Percentiles rank a stretch among this genome's conserved stretches.
Conservation (phyloP, 805 yeast genomes). For the Candida qinlingensis region DNA sequence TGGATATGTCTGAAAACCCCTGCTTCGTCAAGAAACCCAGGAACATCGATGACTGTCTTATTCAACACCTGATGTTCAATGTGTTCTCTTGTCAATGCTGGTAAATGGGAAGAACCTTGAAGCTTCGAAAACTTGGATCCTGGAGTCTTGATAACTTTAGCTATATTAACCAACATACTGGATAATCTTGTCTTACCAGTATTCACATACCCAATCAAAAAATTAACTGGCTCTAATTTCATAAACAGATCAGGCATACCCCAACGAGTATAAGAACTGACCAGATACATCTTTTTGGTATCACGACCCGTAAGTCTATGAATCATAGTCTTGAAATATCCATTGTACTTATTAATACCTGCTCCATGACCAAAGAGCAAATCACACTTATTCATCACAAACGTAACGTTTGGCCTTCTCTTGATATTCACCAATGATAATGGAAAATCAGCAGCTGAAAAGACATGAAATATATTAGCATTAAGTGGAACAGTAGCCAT, state of each 20-base stretch:
- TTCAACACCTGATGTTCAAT: constrained; percentile 34
- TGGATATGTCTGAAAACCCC: constrained; percentile 26
- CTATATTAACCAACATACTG: constrained; percentile 36
- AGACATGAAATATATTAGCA: constrained; percentile 51
- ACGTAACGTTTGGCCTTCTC: constrained; percentile 23
- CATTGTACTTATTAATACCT: constrained; percentile 27
- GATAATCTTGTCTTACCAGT: constrained; percentile 65
- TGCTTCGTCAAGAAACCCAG: constrained; percentile 30
- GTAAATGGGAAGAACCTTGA: constrained; percentile 42
- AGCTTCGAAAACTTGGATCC: constrained; percentile 14
- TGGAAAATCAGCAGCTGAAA: constrained; percentile 73
- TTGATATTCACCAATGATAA: constrained; percentile 27
- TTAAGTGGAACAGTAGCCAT: constrained; percentile 33
- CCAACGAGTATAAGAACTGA: constrained; percentile 53
- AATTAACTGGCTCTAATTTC: constrained; percentile 34
- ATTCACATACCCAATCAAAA: constrained; percentile 62
- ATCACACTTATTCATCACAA: constrained; percentile 38
- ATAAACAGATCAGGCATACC: constrained; percentile 35
- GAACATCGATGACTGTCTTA: constrained; percentile 31
- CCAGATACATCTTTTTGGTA: constrained; percentile 33
- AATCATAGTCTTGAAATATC: constrained; percentile 27
- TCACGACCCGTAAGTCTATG: constrained; percentile 28
- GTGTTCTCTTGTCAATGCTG: constrained; percentile 64
- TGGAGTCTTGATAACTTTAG: constrained; percentile 6
- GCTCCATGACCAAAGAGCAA: constrained; percentile 33